phyloP scores from a whole-genome alignment of 306 rosid genomes.

The Cicer cuneatum region DNA sequence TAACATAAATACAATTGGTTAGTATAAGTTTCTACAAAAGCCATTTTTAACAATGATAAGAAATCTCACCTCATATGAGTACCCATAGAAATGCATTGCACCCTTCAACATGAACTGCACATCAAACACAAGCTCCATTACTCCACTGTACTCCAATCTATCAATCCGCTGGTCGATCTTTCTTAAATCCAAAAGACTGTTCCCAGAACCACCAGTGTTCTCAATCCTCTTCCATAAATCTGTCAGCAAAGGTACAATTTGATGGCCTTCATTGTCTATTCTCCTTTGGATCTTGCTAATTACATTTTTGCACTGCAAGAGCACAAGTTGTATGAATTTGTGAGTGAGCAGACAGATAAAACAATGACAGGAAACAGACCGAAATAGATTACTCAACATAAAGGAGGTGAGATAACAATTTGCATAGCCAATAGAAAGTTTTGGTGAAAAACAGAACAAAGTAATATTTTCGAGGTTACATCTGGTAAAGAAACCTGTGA shows the following conservation, averaged over 20 bases:
- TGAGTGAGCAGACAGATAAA: slow-evolving; percentile 24
- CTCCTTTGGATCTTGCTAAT: slow-evolving; percentile 87
- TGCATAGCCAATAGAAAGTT: slow-evolving; percentile 11
- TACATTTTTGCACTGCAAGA: slow-evolving; percentile 86
- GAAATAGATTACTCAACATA: slow-evolving; percentile 24
- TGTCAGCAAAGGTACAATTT: slow-evolving; percentile 86
- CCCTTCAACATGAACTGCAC: slow-evolving; percentile 89
- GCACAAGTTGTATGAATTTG: slow-evolving; percentile 45
- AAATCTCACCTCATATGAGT: slow-evolving; percentile 78
- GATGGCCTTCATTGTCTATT: slow-evolving; percentile 88
- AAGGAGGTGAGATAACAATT: slow-evolving; percentile 14
- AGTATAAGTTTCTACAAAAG: not conserved
- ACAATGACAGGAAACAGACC: slow-evolving; percentile 26
- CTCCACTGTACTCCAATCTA: slow-evolving; percentile 80
- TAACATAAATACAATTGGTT: not conserved
- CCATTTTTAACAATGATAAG: slow-evolving; percentile 29
- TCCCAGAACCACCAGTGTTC: slow-evolving; percentile 64
- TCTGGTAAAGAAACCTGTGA: slow-evolving; percentile 25
- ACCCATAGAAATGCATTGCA: slow-evolving; percentile 81
- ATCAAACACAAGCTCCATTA: slow-evolving; percentile 84
- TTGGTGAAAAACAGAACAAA: slow-evolving; percentile 12
- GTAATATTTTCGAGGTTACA: slow-evolving; percentile 17
- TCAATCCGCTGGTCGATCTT: slow-evolving; percentile 90
- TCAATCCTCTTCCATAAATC: slow-evolving; percentile 90
- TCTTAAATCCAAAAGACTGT: slow-evolving; percentile 70